Evolutionary conservation across 2,329 filamentous ascomycete species (phyloP), one percentile per base, ranked within the genome.

Genomic region (Neonectria coccinea): DNA sequence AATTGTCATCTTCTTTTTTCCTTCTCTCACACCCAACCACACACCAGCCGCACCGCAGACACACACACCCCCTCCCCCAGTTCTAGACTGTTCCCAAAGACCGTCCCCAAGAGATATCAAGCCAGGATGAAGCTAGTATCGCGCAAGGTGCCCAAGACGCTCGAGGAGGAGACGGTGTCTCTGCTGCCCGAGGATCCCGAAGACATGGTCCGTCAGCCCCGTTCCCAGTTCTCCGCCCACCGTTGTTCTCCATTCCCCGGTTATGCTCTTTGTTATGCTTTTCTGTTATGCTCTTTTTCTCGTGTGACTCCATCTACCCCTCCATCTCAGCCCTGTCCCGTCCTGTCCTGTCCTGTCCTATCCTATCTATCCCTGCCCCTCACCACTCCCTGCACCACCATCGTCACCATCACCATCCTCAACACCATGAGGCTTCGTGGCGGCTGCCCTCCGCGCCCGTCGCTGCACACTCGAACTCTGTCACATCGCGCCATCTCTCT

Each of bases 121-220:
- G 27, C 47, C 47, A 50, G 47, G 47, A 82, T 82, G 80, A 82
- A 82, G 76, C 73, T 82, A 56, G 71, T 80, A 56, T 74, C 77
- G 45, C 77, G 78, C 55, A 77, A 78, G 65, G 70, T 79, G 51
- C 76, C 79, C 56, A 77, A 78, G 47, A 74, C 76, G n/a, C 69
- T 80, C 52, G 77, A 79, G 73, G 79, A 80, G 61, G 78, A 82
- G 72, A 76, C 77, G 29, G 75, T 83, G 56, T 80, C 79, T 42
- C 77, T 83, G 20, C 71, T 82, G 7, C 79, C 81, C 56, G 81
- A 83, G 58, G 81, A 83, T 70, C 78, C 81, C 42, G 81, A 83
- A 71, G 81, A 83, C 70, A 84, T 84, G 81, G 82, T 83, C 59
- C 64, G 79, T 67, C 33, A 36, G 59, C 53, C 55, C 50, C 42